A percentile compares a stretch with the other conserved stretches of the same genome.
Conservation (phyloP, 139 green algal species). For the Zygnema cylindricum region DNA sequence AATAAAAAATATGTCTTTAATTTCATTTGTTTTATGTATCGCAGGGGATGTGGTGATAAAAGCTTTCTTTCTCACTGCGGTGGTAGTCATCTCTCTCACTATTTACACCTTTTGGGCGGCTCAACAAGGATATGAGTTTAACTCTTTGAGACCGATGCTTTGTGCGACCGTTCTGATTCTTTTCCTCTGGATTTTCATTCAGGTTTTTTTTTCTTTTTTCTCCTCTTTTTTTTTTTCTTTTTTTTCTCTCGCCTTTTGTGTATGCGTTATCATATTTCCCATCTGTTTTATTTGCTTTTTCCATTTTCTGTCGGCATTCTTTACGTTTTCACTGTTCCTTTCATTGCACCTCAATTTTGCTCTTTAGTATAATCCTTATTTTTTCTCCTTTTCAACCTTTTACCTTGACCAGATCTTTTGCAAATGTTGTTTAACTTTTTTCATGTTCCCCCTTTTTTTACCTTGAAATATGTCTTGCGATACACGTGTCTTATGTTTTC, state of each 20-base stretch:
- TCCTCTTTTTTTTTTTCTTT: conserved; percentile 11
- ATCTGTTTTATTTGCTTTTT: neutral
- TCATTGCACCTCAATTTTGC: too few relatives aligned
- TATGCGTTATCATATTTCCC: too few relatives aligned
- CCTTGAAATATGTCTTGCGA: too few relatives aligned
- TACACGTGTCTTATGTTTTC: too few relatives aligned
- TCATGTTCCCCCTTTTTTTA: too few relatives aligned
- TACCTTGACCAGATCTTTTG: too few relatives aligned
- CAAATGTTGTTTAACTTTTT: too few relatives aligned
- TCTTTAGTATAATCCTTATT: too few relatives aligned
- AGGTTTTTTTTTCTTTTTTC: conserved; percentile 37
- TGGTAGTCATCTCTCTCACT: conserved; percentile 67
- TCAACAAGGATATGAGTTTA: conserved; percentile 70
- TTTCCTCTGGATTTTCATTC: conserved; percentile 70
- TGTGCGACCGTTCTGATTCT: conserved; percentile 63
- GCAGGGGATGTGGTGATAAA: conserved; percentile 70
- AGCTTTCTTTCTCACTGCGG: conserved; percentile 69
- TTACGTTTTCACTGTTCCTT: too few relatives aligned
- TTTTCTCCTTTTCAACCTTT: too few relatives aligned
- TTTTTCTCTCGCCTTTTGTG: neutral
- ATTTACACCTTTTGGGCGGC: conserved; percentile 77
- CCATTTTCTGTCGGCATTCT: too few relatives aligned
- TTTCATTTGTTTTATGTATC: neutral
- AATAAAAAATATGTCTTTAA: conserved; percentile 2
- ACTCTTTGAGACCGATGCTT: conserved; percentile 75